A percentile compares a stretch with the other conserved stretches of the same genome.
Evolutionary conservation across 495 filamentous ascomycete genomes (phyloP).

Genomic region (Hypoxylon fuscum): DNA sequence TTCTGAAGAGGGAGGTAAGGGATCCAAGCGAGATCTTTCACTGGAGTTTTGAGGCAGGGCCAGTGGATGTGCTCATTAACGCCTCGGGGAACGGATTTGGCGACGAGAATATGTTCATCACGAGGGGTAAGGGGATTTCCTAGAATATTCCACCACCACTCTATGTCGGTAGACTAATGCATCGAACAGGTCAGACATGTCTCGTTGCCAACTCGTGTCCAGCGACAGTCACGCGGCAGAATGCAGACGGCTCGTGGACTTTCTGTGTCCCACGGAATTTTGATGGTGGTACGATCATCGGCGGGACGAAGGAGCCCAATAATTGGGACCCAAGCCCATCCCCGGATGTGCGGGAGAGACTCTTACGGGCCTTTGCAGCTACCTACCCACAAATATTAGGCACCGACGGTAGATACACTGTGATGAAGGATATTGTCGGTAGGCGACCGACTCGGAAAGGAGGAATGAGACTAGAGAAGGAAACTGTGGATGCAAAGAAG

Average conservation of each 20-base stretch:
- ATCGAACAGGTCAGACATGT: constrained; percentile 51
- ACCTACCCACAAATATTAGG: constrained; percentile 52
- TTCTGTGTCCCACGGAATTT: constrained; percentile 69
- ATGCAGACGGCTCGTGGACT: constrained; percentile 66
- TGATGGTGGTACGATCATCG: constrained; percentile 68
- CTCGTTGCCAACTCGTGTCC: constrained; percentile 54
- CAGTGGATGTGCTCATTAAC: constrained; percentile 64
- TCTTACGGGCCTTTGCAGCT: constrained; percentile 54
- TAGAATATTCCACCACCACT: too few species aligned
- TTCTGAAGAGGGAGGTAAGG: constrained; percentile 54
- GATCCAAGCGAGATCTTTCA: constrained; percentile 58
- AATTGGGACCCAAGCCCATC: constrained; percentile 63
- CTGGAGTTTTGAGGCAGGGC: constrained; percentile 44
- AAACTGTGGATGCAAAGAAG: constrained; percentile 43
- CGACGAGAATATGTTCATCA: constrained; percentile 62
- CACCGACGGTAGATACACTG: constrained; percentile 43
- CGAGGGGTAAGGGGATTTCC: constrained; percentile 56
- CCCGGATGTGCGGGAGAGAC: constrained; percentile 52
- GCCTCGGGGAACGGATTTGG: constrained; percentile 66
- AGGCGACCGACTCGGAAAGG: constrained; percentile 54
- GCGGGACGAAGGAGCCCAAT: constrained; percentile 68
- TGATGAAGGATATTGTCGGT: constrained; percentile 56
- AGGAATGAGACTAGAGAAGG: constrained; percentile 55
- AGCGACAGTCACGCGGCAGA: constrained; percentile 66
- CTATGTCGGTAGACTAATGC: constrained; percentile 3